A percentile compares a stretch with the other conserved stretches of the same genome.
Evolutionary conservation across 2,329 filamentous ascomycete genomes (phyloP).

Genomic region (Sordariomycetes sp.): DNA sequence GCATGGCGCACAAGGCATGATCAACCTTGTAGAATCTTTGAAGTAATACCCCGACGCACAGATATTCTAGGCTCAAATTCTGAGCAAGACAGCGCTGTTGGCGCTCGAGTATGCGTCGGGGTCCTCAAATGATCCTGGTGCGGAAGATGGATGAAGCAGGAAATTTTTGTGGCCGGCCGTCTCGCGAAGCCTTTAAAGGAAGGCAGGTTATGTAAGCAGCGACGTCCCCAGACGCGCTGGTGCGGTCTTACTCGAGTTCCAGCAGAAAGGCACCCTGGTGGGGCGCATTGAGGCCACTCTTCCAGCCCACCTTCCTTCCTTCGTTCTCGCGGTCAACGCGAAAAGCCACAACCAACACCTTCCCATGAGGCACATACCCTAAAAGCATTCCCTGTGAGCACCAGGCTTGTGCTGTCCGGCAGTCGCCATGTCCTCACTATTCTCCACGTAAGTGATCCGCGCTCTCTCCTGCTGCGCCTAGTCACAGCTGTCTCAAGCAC

Average conservation of each 20-base stretch:
- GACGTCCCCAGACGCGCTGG: neutral
- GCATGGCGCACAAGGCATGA: neutral
- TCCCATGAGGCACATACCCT: neutral
- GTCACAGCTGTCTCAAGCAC: neutral
- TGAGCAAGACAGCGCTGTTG: neutral
- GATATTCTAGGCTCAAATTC: neutral
- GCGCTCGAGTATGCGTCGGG: neutral
- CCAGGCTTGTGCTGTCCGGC: neutral
- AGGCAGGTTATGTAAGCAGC: slow-evolving; percentile 1
- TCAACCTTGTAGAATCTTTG: neutral
- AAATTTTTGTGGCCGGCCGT: neutral
- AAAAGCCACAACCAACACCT: neutral
- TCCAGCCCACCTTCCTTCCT: neutral
- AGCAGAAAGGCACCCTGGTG: neutral
- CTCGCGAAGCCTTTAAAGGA: neutral
- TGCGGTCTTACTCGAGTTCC: neutral
- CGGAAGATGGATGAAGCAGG: neutral
- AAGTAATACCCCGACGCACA: neutral
- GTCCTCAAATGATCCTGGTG: neutral
- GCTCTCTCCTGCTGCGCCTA: neutral
- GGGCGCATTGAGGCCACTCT: neutral
- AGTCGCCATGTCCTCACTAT: slow-evolving; percentile 2
- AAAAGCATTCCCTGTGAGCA: neutral
- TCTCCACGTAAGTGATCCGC: neutral
- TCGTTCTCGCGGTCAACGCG: neutral